Percentiles rank a stretch among this genome's conserved stretches.
Conservation (phyloP, 1,284 basidiomycete species). For the Leucoagaricus sp. region DNA sequence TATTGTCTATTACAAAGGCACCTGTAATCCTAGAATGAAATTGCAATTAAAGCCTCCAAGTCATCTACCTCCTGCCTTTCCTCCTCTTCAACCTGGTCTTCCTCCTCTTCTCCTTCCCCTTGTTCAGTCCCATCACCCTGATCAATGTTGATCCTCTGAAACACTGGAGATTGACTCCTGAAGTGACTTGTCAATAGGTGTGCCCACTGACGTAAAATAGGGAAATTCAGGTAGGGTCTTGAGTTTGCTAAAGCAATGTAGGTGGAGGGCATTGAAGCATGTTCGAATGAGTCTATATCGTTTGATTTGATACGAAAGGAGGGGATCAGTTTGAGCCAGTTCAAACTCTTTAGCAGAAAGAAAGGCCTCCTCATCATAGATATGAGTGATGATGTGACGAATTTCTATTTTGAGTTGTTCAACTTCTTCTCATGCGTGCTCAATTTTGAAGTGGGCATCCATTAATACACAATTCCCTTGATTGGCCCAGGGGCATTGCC, state of each 20-base stretch:
- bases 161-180: not conserved
- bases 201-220: too few species aligned
- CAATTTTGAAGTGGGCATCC: conserved; percentile 29
- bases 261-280: too few species aligned
- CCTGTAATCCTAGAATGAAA: too few species aligned
- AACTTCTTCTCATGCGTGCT: conserved; percentile 33
- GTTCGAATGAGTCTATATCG: not conserved
- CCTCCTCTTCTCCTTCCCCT: not conserved
- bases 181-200: not conserved
- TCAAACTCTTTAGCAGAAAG: not conserved
- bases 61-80: not conserved
- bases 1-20: too few species aligned
- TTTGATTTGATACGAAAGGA: not conserved
- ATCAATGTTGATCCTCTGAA: not conserved
- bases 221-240: too few species aligned
- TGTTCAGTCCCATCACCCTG: not conserved
- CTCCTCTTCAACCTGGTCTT: not conserved
- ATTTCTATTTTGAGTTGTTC: conserved; percentile 34
- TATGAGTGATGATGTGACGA: conserved; percentile 26
- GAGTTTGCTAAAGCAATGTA: too few species aligned
- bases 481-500: conserved; percentile 24
- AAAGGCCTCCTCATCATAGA: conserved; percentile 29
- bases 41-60: too few species aligned
- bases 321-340: not conserved
- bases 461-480: conserved; percentile 23